Percentiles rank a stretch among this genome's conserved stretches.
Conservation (phyloP, 768 basidiomycete species). For the Termitomyces sp. region DNA sequence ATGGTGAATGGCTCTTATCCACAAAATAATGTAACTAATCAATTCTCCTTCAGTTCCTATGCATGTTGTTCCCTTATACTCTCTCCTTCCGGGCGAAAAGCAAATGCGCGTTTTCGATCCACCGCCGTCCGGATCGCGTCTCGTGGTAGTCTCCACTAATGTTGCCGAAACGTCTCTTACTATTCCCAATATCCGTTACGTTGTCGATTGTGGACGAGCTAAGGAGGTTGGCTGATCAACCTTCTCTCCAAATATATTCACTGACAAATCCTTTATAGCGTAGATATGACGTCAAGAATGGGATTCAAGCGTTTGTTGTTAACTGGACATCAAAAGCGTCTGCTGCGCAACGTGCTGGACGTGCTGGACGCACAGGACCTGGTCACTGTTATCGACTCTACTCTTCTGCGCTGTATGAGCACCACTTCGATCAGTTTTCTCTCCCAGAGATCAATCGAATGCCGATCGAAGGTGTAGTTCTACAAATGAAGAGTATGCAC, state of each 20-base stretch:
- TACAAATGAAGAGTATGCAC: conserved; percentile 99
- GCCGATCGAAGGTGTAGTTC: conserved; percentile 93
- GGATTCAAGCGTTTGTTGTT: conserved; percentile 89
- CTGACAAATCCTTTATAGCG: conserved; percentile 40
- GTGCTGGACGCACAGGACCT: conserved; percentile 95
- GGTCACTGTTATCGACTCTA: conserved; percentile 98
- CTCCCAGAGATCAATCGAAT: conserved; percentile 91
- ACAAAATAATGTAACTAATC: neutral
- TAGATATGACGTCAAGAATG: conserved; percentile 71
- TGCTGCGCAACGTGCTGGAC: conserved; percentile 89
- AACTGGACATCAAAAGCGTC: conserved; percentile 96
- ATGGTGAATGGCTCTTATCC: conserved; percentile 35
- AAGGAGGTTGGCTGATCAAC: conserved; percentile 62
- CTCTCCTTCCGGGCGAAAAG: conserved; percentile 85
- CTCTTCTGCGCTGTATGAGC: conserved; percentile 91
- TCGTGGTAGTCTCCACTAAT: conserved; percentile 94
- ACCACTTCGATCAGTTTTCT: conserved; percentile 84
- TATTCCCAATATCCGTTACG: conserved; percentile 95
- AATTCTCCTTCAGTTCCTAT: conserved; percentile 60
- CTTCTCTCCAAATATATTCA: neutral
- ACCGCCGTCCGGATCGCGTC: conserved; percentile 73
- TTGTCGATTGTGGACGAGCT: conserved; percentile 93
- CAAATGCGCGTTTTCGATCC: conserved; percentile 91
- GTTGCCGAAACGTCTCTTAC: conserved; percentile 97
- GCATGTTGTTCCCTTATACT: conserved; percentile 93